Evolutionary conservation across 1,139 yeast species (phyloP), one percentile per base, ranked within the genome.

Genomic region (Zygoascus sp.): DNA sequence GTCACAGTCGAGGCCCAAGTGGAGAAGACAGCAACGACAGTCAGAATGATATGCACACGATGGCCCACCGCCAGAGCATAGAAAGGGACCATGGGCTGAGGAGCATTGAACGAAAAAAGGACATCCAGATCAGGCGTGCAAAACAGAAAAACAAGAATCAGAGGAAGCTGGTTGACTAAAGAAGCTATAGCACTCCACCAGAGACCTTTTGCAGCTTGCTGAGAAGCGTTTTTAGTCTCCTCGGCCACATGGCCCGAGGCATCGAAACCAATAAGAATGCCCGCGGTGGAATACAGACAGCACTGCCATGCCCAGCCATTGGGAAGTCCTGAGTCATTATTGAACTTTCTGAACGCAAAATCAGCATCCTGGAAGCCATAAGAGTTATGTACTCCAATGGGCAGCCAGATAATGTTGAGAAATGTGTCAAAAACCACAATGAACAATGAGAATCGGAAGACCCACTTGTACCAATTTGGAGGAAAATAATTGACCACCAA

Each of bases 211-310:
- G 87, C 83, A 30, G 81, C 80, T 23, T 81, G 74, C 45, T 65
- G 67, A 23, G 77, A 68, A 10, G 86, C 83, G 57, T 76, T 72
- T 40, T 68, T 69, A 27, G 82, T 81, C 60, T 81, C 87, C 62
- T 81, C 87, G 21, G 81, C 73, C 73, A 80, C 76, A 62, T 81
- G 87, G 41, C 80, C 79, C 56, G 81, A 77, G 6, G 83, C 77
- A 60, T 81, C 87, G 58, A 79, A 80, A 0, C 83, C 80, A 40
- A 59, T 53, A 22, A 57, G 50, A 13, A 57, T 52, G 9, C 62
- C 62, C 3, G 53, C 58, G 32, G 61, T 54, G 9, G 62, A 55
- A 39, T 57, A 58, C 49, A 56, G 54, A 20, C 56, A 47, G 32
- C 59, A 51, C 49, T 55, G 53, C 63, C 63, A 59, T 10, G 55